Evolutionary conservation across 345 rosid genomes (phyloP), one percentile per base, ranked within the genome.

Genomic region (Carallia brachiata): DNA sequence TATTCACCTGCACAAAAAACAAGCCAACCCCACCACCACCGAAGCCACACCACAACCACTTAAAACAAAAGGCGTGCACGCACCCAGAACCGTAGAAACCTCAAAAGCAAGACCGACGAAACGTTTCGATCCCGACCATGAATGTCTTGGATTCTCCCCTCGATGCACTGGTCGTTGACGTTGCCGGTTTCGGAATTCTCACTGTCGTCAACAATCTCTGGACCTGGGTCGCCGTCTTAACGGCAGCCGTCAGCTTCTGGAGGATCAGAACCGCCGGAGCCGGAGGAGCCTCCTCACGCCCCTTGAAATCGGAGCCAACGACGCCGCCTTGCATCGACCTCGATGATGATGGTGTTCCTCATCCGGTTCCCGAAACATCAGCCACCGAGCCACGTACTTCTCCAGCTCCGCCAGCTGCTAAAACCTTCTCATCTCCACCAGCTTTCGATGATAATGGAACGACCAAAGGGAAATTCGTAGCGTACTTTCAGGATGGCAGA

Each of bases 201-300:
- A 69, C 85, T 12, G 62, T 71, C n/a, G 84, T 80, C 28, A 85
- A 79, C 72, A 89, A 80, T 67, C 73, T 89, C 0, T 89, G 93
- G 97, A 73, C 96, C 62, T 89, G 92, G 92, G 65, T 92, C 34
- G 87, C 92, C 52, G 75, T 89, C 52, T 48, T 87, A 28, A 87
- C 91, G 0, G 92, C 92, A 15, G 89, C 85, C 53, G 71, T 88
- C 1, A 88, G 94, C 70, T 88, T 87, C 74, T 92, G 97, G 96
- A 83, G 83, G 74, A 83, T 92, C 60, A 84, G 81, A 75, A 66
- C 65, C 44, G 55, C 81, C 65, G 60, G 32, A 8, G 65, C 52
- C 40, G 53, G 50, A 44, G 17, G 12, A 44, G 50, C 17, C 16
- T 15, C 50, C 50, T 44, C 16, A 16, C 50, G 16, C 50, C 50